Conservation (phyloP, 2,329 filamentous ascomycete species). For the Aspergillus tanneri region DNA sequence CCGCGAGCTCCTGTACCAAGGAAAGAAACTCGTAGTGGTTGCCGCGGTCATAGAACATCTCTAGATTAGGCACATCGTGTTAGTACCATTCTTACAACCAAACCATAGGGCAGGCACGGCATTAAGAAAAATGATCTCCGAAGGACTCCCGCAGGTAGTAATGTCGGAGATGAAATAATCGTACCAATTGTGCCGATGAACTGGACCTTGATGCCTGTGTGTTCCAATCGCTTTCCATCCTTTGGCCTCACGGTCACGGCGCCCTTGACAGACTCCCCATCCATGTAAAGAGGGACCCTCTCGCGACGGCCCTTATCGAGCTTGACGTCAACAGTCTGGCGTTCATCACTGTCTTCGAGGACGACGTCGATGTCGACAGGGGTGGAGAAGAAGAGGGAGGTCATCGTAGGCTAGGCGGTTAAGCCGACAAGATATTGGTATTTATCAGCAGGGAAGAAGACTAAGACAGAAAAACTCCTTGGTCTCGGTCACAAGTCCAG, state of each 20-base stretch:
- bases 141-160: background rate
- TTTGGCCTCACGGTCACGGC: conserved; percentile 93
- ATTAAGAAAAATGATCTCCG: background rate
- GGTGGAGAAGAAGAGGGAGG: conserved; percentile 97
- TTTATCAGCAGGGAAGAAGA: conserved; percentile 4
- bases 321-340: conserved; percentile 95
- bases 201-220: conserved; percentile 98
- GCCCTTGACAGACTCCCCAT: conserved; percentile 97
- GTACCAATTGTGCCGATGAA: conserved; percentile 97
- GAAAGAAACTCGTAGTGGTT: conserved; percentile 99
- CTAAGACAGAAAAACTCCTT: too few relatives aligned
- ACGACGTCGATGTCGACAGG: conserved; percentile 99
- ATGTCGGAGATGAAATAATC: conserved; percentile 17
- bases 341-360: conserved; percentile 90
- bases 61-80: conserved; percentile 46
- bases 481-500: background rate
- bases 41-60: conserved; percentile 99
- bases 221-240: conserved; percentile 95
- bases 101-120: background rate
- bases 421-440: conserved; percentile 1
- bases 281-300: conserved; percentile 95
- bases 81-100: background rate
- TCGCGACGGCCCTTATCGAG: conserved; percentile 97
- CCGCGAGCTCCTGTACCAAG: conserved; percentile 92
- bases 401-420: conserved; percentile 59